phyloP scores from a whole-genome alignment of 208 protist species.

The Crithidia mellificae region DNA sequence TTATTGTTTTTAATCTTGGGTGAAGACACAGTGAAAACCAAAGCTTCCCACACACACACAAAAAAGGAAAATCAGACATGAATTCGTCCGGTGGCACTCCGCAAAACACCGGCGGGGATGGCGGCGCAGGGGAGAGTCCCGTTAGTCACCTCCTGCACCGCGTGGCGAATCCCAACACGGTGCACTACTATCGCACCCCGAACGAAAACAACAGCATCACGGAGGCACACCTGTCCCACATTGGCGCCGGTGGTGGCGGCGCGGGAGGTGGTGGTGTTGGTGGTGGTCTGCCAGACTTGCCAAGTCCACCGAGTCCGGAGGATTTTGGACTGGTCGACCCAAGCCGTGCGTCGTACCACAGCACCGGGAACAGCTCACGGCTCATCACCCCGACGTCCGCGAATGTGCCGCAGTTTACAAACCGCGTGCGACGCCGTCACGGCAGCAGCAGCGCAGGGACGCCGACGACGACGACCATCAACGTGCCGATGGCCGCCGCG shows the following conservation, averaged over 20 bases:
- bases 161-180: background rate
- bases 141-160: background rate
- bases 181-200: constrained; percentile 13
- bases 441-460: background rate
- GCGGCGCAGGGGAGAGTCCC: background rate
- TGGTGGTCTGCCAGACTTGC: background rate
- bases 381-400: constrained; percentile 13
- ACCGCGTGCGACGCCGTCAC: background rate
- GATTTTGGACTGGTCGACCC: constrained; percentile 17
- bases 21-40: background rate
- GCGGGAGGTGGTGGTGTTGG: too few species aligned
- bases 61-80: background rate
- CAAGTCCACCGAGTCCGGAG: constrained; percentile 27
- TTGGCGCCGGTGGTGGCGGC: background rate
- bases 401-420: constrained; percentile 13
- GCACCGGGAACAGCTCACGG: constrained; percentile 15
- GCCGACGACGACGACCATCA: background rate
- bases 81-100: background rate
- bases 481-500: background rate
- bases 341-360: background rate
- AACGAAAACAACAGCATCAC: constrained; percentile 2
- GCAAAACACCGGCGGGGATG: background rate
- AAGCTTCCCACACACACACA: background rate
- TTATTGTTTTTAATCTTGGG: background rate
- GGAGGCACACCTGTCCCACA: background rate